Conservation (phyloP, 106 monocot species). For the Dioscorea dumetorum region DNA sequence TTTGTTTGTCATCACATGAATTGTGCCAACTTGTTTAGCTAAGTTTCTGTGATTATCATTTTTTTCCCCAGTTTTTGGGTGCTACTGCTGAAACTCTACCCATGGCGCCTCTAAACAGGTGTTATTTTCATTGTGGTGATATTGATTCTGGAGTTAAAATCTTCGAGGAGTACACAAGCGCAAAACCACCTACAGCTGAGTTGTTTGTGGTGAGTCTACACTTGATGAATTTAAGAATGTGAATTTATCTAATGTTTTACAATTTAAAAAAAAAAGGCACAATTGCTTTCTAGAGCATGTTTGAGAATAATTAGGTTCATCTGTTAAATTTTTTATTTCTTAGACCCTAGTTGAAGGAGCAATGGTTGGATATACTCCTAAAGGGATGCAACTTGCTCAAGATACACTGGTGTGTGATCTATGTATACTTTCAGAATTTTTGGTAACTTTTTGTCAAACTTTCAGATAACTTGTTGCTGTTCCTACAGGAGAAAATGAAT, state of each 20-base stretch:
- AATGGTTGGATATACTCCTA: conserved; percentile 68
- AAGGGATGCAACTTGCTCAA: conserved; percentile 92
- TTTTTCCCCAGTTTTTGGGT: neutral
- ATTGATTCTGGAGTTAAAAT: conserved; percentile 60
- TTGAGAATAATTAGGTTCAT: neutral
- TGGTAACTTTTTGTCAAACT: neutral
- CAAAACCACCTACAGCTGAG: conserved; percentile 46
- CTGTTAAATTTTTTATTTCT: neutral
- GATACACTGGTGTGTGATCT: conserved; percentile 46
- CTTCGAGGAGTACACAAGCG: conserved; percentile 54
- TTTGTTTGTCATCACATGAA: no score
- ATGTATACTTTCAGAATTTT: neutral
- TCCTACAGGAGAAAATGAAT: conserved; percentile 72
- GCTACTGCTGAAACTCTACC: neutral
- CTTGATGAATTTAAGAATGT: neutral
- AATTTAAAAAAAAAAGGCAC: neutral
- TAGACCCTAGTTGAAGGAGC: conserved; percentile 86
- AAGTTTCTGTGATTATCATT: no score
- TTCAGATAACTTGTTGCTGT: conserved; percentile 2
- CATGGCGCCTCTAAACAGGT: conserved; percentile 15
- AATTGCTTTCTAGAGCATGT: neutral
- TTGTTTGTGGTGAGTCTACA: conserved; percentile 46
- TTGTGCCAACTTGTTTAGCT: no score
- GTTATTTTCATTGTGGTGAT: conserved; percentile 60
- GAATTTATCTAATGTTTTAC: neutral